Base-by-base conservation (phyloP, 78 protist genomes). In the Emiliania huxleyi region DNA sequence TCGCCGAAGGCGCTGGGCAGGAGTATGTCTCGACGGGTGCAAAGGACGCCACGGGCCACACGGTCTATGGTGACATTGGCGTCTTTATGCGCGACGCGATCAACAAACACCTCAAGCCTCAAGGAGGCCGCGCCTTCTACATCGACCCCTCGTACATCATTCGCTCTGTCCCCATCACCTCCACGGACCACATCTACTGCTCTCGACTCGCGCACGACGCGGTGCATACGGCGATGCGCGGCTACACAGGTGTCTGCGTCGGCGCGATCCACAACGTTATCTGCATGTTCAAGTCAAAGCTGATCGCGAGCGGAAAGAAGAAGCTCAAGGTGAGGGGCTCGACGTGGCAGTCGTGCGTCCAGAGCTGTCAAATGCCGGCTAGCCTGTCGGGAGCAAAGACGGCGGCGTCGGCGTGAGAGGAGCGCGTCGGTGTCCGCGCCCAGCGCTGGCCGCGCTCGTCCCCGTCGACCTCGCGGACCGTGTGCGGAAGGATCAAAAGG, bases 1-100 rank as follows among this genome's bases (percentile, higher is more conserved):
- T 95, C 12, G 96, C 96, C 35, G 97, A 96, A 79, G 97, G 97
- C 71, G 94, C 96, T 12, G 95, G 96, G 38, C 93, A 93, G 44
- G 83, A 26, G 0, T 12, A 62, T 46, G 49, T 1, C 26, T 15
- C 42, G 52, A 0, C 71, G 29, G 92, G 42, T 19, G 49, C 35
- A 33, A 22, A 8, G 19, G 96, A 94, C 88, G 91, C 91, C 11
- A 6, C 89, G 33, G 97, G 97, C 85, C 69, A 94, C 92, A 38
- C 1, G 45, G 25, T 2, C n/a, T 77, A 23, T 1, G 49, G 21
- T 42, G 95, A 95, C 44, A 75, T 88, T 26, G 96, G 95, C 85
- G 37, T 40, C 29, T 42, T 62, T 26, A 38, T 90, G 37, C 29
- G 33, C 40, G 45, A 55, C 55, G 4, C 0, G 43, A 0, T 90